phyloP scores from a whole-genome alignment of 169 alveolate genomes.

The Ichthyophthirius multifiliis region DNA sequence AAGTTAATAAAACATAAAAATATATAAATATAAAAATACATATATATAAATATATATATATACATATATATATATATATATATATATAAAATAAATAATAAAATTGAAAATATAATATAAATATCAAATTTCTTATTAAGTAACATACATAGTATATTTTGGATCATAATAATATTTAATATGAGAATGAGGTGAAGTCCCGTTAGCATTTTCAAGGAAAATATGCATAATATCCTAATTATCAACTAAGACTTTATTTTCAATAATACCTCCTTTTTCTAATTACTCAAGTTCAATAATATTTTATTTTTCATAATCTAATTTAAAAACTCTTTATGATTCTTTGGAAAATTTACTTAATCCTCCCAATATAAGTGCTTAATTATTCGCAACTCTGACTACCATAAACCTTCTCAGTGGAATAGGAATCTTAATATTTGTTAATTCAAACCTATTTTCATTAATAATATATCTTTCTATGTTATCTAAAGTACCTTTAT shows the following conservation, averaged over 20 bases:
- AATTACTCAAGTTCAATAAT: constrained; percentile 55
- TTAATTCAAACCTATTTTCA: constrained; percentile 61
- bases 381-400: constrained; percentile 25
- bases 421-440: constrained; percentile 59
- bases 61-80: too few species aligned
- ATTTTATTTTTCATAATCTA: constrained; percentile 35
- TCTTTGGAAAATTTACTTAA: constrained; percentile 26
- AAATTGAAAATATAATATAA: too few species aligned
- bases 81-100: too few species aligned
- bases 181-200: constrained; percentile 82
- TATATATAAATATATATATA: too few species aligned
- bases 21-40: too few species aligned
- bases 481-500: constrained; percentile 71
- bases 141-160: constrained; percentile 19
- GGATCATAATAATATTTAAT: constrained; percentile 53
- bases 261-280: constrained; percentile 80
- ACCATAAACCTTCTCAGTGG: constrained; percentile 78
- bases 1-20: too few species aligned
- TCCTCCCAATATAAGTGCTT: constrained; percentile 38
- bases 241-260: constrained; percentile 76
- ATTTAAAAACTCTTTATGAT: constrained; percentile 23
- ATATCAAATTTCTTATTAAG: constrained; percentile 37
- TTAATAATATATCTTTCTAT: constrained; percentile 70
- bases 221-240: constrained; percentile 75
- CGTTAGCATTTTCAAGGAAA: constrained; percentile 77